Conservation (phyloP, 768 basidiomycete species). For the Kwoniella botswanensis region DNA sequence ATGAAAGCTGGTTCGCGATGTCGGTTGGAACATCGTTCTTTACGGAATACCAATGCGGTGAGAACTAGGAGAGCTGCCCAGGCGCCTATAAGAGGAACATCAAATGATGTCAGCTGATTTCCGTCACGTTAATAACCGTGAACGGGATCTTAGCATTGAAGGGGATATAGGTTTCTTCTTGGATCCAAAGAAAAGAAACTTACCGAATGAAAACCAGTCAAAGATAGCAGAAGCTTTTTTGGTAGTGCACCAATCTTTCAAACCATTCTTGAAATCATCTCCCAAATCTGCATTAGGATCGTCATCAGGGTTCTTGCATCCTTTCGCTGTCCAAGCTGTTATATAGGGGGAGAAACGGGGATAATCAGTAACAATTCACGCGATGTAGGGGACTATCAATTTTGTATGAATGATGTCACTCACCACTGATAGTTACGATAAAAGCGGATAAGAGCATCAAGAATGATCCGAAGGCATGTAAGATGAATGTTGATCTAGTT, state of each 20-base stretch:
- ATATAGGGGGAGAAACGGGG: neutral
- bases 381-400: neutral
- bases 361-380: neutral
- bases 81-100: conserved; percentile 62
- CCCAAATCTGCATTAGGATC: conserved; percentile 79
- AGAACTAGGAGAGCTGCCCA: conserved; percentile 75
- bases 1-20: conserved; percentile 78
- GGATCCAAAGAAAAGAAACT: conserved; percentile 35
- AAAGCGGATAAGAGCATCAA: conserved; percentile 78
- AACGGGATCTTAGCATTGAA: too few relatives aligned
- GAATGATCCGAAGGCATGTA: conserved; percentile 71
- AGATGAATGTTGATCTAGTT: conserved; percentile 80
- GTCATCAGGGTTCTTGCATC: conserved; percentile 81
- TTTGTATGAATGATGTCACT: conserved; percentile 13
- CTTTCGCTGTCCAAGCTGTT: conserved; percentile 81
- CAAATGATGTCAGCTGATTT: too few relatives aligned
- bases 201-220: conserved; percentile 72
- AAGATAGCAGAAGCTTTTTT: conserved; percentile 90
- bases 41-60: conserved; percentile 76
- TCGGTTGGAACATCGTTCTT: conserved; percentile 60
- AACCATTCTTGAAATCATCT: conserved; percentile 67
- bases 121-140: too few relatives aligned
- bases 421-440: conserved; percentile 60
- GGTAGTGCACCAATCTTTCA: conserved; percentile 84
- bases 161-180: too few relatives aligned